Percentiles rank a stretch among this genome's conserved stretches.
Evolutionary conservation across 495 filamentous ascomycete species (phyloP).

Genomic region (Pseudotulostoma volvatum): DNA sequence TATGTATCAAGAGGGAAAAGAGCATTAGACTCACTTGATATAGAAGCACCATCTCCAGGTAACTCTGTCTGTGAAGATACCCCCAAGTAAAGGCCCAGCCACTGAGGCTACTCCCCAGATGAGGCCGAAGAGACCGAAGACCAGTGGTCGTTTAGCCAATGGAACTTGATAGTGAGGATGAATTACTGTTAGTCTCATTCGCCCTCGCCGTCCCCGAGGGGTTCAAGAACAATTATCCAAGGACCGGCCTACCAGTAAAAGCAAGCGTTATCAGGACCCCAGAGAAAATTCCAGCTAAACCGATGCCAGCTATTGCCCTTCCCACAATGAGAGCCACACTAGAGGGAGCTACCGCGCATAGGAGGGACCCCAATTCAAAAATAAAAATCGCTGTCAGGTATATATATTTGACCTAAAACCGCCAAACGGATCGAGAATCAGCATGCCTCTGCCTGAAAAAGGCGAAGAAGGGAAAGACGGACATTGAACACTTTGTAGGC

Average conservation of each 20-base stretch:
- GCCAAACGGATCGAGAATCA: no score
- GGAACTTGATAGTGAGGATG: conserved; percentile 32
- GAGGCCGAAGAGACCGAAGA: conserved; percentile 49
- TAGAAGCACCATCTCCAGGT: conserved; percentile 40
- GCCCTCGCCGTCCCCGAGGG: no score
- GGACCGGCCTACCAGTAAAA: no score
- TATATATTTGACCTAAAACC: conserved; percentile 27
- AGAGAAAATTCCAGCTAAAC: conserved; percentile 56
- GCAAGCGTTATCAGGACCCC: conserved; percentile 58
- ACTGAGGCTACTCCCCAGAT: conserved; percentile 45
- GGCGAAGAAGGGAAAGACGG: neutral
- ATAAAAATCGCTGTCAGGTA: conserved; percentile 45
- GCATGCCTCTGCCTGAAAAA: no score
- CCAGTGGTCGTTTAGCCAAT: conserved; percentile 45
- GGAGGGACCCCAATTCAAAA: conserved; percentile 54
- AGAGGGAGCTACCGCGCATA: conserved; percentile 53
- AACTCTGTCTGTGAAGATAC: conserved; percentile 26
- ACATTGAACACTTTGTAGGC: conserved; percentile 19
- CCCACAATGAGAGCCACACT: conserved; percentile 54
- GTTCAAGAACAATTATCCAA: no score
- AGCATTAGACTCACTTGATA: conserved; percentile 15
- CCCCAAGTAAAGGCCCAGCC: conserved; percentile 28
- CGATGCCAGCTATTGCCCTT: conserved; percentile 59
- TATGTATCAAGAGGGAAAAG: neutral
- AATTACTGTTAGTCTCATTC: no score